Base-by-base conservation (phyloP, 371 early-diverging fungal species). In the Rhizopus stolonifer region DNA sequence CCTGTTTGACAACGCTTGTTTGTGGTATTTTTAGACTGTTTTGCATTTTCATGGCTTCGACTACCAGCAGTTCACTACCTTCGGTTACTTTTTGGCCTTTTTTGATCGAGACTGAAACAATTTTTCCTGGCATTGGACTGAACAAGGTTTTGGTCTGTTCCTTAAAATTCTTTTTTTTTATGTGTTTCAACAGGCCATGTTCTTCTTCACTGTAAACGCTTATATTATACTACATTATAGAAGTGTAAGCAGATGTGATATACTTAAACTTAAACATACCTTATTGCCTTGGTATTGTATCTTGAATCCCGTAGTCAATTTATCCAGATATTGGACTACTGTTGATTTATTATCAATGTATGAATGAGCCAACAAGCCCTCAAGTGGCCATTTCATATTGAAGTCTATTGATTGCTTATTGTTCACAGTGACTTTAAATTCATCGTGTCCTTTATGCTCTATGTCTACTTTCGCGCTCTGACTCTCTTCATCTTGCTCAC, bases 1-100 rank as follows among this genome's bases (percentile, higher is more conserved):
- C 82, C 29, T 83, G 84, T 69, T 88, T 90, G 58, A 98, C 77
- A 45, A 77, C 85, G 43, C 95, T 96, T 4, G 79, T 84, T 7
- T 84, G 79, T 5, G 91, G 80, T 8, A 95, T 86, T 2, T 90
- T 80, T 40, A 98, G 65, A 6, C 95, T 91, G 60, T 98, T 95
- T 60, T 96, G 95, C 98, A 97, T 97, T 77, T 98, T 98, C 98
- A 98, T 98, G 21, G 98, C 98, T 72, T 98, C 98, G 4, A 98
- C 91, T 0, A 94, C 88, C 0, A 88, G 90, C 8, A 98, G 65
- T 59, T 93, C 94, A 4, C 75, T 72, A 1, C 98, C 98, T 69
- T 93, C 88, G 3, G 83, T 76, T 46, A 81, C 85, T 15, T 79
- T 69, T 58, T 98, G 92, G 13, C 95, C 96, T 22, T 69, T 85